Conservation (phyloP, 2,329 filamentous ascomycete species). For the Alternaria angustiovoidea region DNA sequence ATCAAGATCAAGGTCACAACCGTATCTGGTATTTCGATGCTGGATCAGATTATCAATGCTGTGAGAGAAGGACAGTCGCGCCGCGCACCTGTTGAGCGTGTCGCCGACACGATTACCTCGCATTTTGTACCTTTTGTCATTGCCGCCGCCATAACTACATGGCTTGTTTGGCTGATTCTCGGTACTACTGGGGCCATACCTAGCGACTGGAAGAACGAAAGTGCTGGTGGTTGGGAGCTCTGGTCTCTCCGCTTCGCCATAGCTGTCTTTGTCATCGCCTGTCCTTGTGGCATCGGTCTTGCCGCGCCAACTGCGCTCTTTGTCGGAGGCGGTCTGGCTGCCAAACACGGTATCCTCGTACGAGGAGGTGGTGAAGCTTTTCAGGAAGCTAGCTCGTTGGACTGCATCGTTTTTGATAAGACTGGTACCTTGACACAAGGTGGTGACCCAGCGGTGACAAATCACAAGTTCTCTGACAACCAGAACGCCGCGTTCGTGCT, state of each 20-base stretch:
- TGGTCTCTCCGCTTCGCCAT: constrained; percentile 86
- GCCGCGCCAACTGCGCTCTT: constrained; percentile 87
- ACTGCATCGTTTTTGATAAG: constrained; percentile 87
- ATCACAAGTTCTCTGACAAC: constrained; percentile 53
- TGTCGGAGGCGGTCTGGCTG: constrained; percentile 80
- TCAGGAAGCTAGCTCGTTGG: constrained; percentile 79
- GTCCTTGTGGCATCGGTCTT: constrained; percentile 82
- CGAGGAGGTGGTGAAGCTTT: constrained; percentile 88
- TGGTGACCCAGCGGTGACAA: constrained; percentile 74
- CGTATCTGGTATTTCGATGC: constrained; percentile 73
- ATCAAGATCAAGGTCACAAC: constrained; percentile 71
- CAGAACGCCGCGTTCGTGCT: constrained; percentile 54
- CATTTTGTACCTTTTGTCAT: constrained; percentile 81
- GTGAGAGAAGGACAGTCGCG: constrained; percentile 80
- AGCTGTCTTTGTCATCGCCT: constrained; percentile 85
- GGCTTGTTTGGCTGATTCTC: constrained; percentile 74
- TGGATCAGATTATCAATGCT: constrained; percentile 79
- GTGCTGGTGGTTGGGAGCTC: constrained; percentile 70
- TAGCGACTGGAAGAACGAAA: constrained; percentile 61
- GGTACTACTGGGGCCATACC: constrained; percentile 68
- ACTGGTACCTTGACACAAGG: constrained; percentile 81
- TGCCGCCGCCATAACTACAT: constrained; percentile 73
- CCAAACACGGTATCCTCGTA: constrained; percentile 80
- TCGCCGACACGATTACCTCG: constrained; percentile 75
- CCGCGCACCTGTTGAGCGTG: constrained; percentile 76